Evolutionary conservation across 176 grass and related monocot species (phyloP), one percentile per base, ranked within the genome.

Genomic region (Typha latifolia): DNA sequence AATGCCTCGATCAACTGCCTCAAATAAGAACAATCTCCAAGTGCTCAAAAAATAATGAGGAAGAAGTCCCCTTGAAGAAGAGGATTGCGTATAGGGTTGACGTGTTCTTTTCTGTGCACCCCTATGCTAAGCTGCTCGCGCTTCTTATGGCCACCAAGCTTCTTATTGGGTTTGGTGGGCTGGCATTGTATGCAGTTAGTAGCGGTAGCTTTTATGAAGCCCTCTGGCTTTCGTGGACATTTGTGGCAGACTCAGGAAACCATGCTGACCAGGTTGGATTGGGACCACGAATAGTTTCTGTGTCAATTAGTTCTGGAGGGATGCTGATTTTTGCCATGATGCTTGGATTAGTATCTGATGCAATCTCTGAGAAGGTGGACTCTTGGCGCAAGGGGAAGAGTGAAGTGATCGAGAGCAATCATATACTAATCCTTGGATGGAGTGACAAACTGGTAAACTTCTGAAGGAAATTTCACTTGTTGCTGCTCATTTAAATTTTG

Each of bases 321-420:
- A 97, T 97, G 93, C 74, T 97, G 75, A 87, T 97, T 77, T 97
- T 92, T 82, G 93, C 93, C 1, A 97, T 82, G 11, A 97, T 97
- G 93, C 81, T 97, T 19, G 88, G 93, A n/a, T 88, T 97, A 57
- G 93, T 97, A 72, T 97, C 93, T 48, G 93, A 97, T 86, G 93
- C 93, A 22, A 97, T 97, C 81, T 97, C 93, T 55, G 88, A 97
- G 64, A 97, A 97, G 78, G 93, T 97, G 6, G 93, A 97, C 87
- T 97, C 93, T 68, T 97, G 93, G 88, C 89, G 93, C 47, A 97
- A 92, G 75, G 93, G 88, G 15, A 97, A 86, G 85, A 97, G 88
- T 6, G 93, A 97, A 73, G 93, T 97, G 69, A 97, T 97, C 70
- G 94, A 97, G 73, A 89, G 69, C 70, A 91, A 92, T 48, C 94